Evolutionary conservation across 306 rosid species (phyloP), one percentile per base, ranked within the genome.

Genomic region (Betula pendula): DNA sequence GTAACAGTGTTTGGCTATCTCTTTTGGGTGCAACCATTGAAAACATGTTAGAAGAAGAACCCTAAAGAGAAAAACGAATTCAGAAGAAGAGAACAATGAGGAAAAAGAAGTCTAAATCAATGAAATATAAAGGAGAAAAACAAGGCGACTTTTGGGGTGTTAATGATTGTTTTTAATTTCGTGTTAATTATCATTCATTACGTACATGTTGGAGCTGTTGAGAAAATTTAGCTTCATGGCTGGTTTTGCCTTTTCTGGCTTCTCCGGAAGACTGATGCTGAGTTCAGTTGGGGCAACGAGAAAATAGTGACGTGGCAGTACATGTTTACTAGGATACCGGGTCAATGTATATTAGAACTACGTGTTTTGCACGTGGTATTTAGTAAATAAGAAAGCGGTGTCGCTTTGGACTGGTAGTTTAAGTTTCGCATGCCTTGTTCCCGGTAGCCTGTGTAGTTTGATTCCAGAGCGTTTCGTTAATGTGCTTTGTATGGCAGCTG

Each of bases 171-270:
- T 40, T 49, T 53, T 40, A 71, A 78, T 16, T 25, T 15, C 6
- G 0, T 71, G 8, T 38, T 19, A 33, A 59, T 16, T 16, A 12
- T n/a, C 43, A 70, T 60, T 3, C 20, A 59, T 25, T 78, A 59
- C n/a, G 52, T 49, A 42, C 45, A 50, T 15, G 31, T 51, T 0
- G 24, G 67, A 9, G 75, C 8, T 66, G 27, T 40, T 42, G 65
- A 60, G 81, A 42, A 71, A 71, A 59, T n/a, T n/a, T n/a, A 35
- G 60, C 63, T 47, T n/a, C 17, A 19, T 12, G 71, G 59, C 48
- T 68, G 56, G 33, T 38, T 31, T 60, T 44, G 1, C 78, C 70
- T 62, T 75, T 74, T 62, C 59, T 48, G 72, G 35, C 75, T 60
- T 17, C 49, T 3, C 10, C 5, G 72, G 72, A 60, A 38, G 31